These are phyloP conservation scores for Obelidium mucronatum DNA, from an alignment of 192 early-diverging fungal species.

Conservation along the genomic window DNA sequence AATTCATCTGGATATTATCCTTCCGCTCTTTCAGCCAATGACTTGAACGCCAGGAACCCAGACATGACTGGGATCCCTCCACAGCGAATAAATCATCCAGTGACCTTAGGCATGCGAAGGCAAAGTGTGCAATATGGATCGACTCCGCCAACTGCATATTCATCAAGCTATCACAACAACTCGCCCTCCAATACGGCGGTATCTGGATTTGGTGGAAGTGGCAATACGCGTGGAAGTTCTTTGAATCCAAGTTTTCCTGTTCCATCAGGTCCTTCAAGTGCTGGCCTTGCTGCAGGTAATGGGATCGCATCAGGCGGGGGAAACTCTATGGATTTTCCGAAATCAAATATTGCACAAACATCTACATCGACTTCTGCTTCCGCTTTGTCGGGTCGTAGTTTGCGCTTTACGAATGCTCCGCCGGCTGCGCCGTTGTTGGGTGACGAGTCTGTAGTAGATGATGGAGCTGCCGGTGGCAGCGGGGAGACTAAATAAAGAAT, in stretches of 20 bases:
- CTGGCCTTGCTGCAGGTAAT: not conserved
- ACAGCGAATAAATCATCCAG: conserved; percentile 27
- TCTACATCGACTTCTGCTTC: conserved; percentile 2
- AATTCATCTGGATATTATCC: not conserved
- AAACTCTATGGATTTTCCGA: not conserved
- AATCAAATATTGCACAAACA: not conserved
- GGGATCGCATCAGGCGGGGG: not conserved
- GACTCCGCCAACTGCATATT: conserved; percentile 7
- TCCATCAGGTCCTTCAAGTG: not conserved
- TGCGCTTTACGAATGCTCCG: conserved; percentile 6
- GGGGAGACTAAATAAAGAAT: too few species aligned
- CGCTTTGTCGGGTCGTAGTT: not conserved
- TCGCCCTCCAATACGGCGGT: too few species aligned
- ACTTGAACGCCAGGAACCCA: not conserved
- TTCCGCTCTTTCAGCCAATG: not conserved
- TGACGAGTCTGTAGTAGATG: not conserved
- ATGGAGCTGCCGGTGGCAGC: not conserved
- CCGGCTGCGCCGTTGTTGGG: not conserved
- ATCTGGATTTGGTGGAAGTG: not conserved
- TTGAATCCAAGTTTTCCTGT: too few species aligned
- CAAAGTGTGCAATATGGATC: conserved; percentile 23
- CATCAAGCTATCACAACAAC: not conserved
- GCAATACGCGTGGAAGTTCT: too few species aligned
- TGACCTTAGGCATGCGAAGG: conserved; percentile 18
- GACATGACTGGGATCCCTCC: conserved; percentile 21